A percentile compares a stretch with the other conserved stretches of the same genome.
These are phyloP conservation scores for Tetradesmus lagerheimii DNA, from an alignment of 139 green algal species.

Conservation along the genomic window DNA sequence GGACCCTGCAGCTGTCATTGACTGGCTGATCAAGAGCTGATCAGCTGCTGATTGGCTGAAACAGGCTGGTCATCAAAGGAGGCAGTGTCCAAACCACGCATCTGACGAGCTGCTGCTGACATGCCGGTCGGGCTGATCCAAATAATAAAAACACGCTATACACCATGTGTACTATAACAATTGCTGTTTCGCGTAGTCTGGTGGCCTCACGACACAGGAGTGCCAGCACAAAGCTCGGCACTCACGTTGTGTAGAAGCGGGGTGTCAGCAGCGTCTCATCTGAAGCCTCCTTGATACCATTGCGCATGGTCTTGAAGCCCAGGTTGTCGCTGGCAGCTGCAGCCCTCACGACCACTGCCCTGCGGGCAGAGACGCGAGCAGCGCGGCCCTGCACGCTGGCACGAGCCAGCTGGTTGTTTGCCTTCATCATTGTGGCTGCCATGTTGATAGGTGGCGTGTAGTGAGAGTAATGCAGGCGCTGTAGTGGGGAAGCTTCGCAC, in stretches of 20 bases:
- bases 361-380: not conserved
- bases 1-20: not conserved
- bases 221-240: not conserved
- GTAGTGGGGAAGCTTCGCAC: not conserved
- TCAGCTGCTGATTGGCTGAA: not conserved
- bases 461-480: not conserved
- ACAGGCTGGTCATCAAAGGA: not conserved
- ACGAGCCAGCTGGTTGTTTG: slow-evolving; percentile 31
- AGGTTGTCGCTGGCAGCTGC: slow-evolving; percentile 44
- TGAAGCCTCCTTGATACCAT: slow-evolving; percentile 90
- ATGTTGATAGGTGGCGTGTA: not conserved
- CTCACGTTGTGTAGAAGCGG: slow-evolving; percentile 97
- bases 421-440: slow-evolving; percentile 49
- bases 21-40: not conserved
- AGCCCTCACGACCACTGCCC: slow-evolving; percentile 38
- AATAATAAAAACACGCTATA: not conserved
- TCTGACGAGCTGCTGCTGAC: not conserved
- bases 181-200: not conserved
- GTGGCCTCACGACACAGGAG: not conserved
- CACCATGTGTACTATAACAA: not conserved
- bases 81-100: not conserved
- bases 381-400: slow-evolving; percentile 13
- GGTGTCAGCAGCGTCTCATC: slow-evolving; percentile 95
- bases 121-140: not conserved
- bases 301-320: slow-evolving; percentile 69